Base-by-base conservation (phyloP, 2,329 filamentous ascomycete genomes). In the Cladobotryum mycophilum region DNA sequence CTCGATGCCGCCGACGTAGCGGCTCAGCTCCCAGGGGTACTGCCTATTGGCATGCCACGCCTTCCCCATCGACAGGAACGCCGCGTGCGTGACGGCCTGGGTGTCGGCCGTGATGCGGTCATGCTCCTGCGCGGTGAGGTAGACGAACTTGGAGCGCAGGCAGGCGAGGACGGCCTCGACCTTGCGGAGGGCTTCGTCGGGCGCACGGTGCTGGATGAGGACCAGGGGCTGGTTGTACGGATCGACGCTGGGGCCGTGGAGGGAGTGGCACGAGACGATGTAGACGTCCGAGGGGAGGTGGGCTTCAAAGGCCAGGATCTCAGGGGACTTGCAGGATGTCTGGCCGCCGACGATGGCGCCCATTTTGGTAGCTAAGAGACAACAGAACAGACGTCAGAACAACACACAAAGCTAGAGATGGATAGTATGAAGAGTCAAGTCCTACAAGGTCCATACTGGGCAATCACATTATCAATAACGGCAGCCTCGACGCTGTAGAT, bases 31-130 rank as follows among this genome's bases (percentile, higher is more conserved):
- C 93, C 93, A 99, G 0, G 95, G 93, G 62, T 97, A 99, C 67
- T 99, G 89, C 52, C 85, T 81, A 67, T 95, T 95, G 33, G 91
- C 91, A 59, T 90, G 88, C 95, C 95, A 99, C 8, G 93, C 93
- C 56, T 92, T 95, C 56, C 95, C 93, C 93, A 99, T 99, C 64
- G 86, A 89, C 46, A 99, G 76, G 68, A 99, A 99, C 25, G 95
- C 93, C 2, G 91, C 93, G 70, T 99, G 93, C 0, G 93, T 99
- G 45, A 99, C 93, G 30, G 93, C 93, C 70, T 99, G 93, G 1
- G 93, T 99, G 70, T 99, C 93, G 54, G 93, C 93, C 1, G 93
- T 99, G 70, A 99, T 99, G 55, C 89, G 88, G 70, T 99, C 93
- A 67, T 99, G 93, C 68, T 91, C 84, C 53, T 83, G 80, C 14